Conservation (phyloP, 306 rosid species). For the Quercus suber region DNA sequence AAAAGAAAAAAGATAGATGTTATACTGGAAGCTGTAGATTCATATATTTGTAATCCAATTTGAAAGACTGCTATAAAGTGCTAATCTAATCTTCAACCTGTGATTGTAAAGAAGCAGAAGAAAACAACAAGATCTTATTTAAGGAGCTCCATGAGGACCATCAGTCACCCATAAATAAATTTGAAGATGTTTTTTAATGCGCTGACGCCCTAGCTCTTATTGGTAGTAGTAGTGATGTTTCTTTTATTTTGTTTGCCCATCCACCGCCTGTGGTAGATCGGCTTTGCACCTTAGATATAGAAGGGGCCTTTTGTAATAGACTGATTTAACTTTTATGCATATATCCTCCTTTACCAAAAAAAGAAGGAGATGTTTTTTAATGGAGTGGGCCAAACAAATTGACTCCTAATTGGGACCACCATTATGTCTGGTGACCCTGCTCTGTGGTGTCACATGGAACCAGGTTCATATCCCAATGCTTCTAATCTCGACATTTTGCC, state of each 20-base stretch:
- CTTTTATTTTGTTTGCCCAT: too few relatives aligned
- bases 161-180: background rate
- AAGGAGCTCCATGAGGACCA: background rate
- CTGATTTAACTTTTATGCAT: too few relatives aligned
- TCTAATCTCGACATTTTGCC: conserved; percentile 12
- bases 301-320: too few relatives aligned
- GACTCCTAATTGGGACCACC: conserved; percentile 25
- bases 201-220: too few relatives aligned
- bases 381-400: conserved; percentile 36
- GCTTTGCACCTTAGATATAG: too few relatives aligned
- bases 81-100: background rate
- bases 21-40: background rate
- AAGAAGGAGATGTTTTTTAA: conserved; percentile 18
- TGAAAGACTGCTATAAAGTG: background rate
- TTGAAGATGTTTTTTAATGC: conserved; percentile 9
- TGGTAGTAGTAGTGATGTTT: too few relatives aligned
- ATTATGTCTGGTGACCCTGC: conserved; percentile 1
- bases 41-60: background rate
- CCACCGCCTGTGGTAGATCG: too few relatives aligned
- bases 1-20: background rate
- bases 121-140: background rate
- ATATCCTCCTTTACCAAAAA: too few relatives aligned
- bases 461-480: conserved; percentile 11
- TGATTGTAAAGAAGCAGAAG: background rate
- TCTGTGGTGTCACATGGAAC: conserved; percentile 33